phyloP scores from a whole-genome alignment of 345 rosid species.

The Rhizophora mangle region DNA sequence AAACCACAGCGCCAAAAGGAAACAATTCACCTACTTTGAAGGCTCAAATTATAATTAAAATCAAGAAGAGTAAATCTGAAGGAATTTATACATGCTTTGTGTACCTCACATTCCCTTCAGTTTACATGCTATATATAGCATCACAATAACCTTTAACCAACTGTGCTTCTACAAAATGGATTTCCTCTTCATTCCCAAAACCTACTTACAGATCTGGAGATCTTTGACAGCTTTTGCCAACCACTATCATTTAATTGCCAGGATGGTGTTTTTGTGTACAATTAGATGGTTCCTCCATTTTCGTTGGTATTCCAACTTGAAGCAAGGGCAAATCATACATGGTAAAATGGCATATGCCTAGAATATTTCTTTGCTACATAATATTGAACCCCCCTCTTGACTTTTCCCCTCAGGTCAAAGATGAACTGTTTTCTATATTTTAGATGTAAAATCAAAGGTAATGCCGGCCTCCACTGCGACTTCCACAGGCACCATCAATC shows the following conservation, averaged over 20 bases:
- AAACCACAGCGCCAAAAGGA: slow-evolving; percentile 1
- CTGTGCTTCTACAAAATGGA: neutral
- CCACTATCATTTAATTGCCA: neutral
- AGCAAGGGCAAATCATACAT: too few relatives aligned
- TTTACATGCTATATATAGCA: neutral
- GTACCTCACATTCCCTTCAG: neutral
- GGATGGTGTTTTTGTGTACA: too few relatives aligned
- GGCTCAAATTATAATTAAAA: neutral
- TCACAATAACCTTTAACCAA: neutral
- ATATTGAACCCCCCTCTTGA: neutral
- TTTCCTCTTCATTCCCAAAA: neutral
- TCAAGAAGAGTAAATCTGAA: slow-evolving; percentile 16
- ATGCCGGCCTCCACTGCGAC: neutral
- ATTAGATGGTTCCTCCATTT: too few relatives aligned
- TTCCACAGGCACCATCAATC: slow-evolving; percentile 7
- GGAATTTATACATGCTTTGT: slow-evolving; percentile 6
- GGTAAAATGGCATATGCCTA: neutral
- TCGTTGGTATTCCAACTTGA: too few relatives aligned
- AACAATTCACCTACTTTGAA: slow-evolving; percentile 15
- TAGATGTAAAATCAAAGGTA: neutral
- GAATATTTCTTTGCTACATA: neutral
- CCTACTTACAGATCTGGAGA: neutral
- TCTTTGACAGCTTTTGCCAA: neutral
- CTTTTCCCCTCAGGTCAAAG: too few relatives aligned
- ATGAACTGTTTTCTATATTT: neutral